Base-by-base conservation (phyloP, 495 filamentous ascomycete genomes). In the Penicillium desertorum region DNA sequence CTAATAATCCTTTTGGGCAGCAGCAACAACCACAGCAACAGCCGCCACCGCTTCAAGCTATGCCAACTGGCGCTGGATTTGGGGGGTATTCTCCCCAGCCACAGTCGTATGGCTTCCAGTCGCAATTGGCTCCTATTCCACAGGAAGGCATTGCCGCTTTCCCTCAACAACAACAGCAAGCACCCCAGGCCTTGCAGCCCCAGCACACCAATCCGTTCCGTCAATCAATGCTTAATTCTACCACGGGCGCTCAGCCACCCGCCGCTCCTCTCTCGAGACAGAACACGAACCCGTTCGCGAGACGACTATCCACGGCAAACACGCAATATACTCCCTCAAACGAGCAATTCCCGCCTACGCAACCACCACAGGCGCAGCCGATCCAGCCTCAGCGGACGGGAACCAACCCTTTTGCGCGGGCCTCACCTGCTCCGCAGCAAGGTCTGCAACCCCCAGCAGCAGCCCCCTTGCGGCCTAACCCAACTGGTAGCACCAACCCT, bases 401-500 rank as follows among this genome's bases (percentile, higher is more conserved):
- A 39, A 80, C 76, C 16, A 83, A 83, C 51, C 80, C 80, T 12
- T 83, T 83, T 63, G 76, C 79, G 45, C 79, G 76, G 17, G 74
- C 63, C 49, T 68, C 74, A 5, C 68, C 74, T 39, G 71, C 76
- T 16, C 74, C 70, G 9, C 71, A 72, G 25, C 72, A 69, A 50
- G 67, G 66, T 5, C 51, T 76, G n/a, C 72, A 77, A 34, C 65
- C 74, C 34, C 63, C 72, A 8, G 58, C 69, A 4, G 65, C 76
- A 17, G 70, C 80, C 9, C 75, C 81, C 19, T 68, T 91, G 9
- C 84, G 84, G 57, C 74, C 89, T 4, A 82, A 87, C 57, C 83
- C 86, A 4, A 96, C 94, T 2, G 93, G 92, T 8, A 92, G 86
- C 64, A 98, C 93, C 16, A 98, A 98, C 69, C 93, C 93, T 2